These are phyloP conservation scores for Cyclotella cryptica DNA, from an alignment of 108 stramenopile species.

Conservation along the genomic window DNA sequence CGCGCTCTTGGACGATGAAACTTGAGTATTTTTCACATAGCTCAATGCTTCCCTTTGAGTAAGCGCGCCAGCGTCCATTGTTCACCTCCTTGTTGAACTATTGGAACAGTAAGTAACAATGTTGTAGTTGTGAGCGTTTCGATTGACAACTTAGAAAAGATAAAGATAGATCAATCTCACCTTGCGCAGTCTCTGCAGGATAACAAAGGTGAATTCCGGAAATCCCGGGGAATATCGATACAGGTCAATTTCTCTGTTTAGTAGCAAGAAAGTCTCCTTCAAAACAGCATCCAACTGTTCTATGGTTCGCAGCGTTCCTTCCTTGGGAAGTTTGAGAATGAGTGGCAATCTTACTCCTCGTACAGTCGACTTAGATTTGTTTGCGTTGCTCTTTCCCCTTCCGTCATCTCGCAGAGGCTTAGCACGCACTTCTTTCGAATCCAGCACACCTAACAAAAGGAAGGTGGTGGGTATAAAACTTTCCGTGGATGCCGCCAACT, in stretches of 20 bases:
- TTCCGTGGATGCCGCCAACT: slow-evolving; percentile 89
- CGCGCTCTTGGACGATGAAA: slow-evolving; percentile 61
- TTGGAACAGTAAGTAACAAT: neutral
- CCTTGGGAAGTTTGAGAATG: slow-evolving; percentile 78
- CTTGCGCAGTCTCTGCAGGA: slow-evolving; percentile 76
- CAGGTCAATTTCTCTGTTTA: slow-evolving; percentile 87
- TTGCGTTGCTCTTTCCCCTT: slow-evolving; percentile 22
- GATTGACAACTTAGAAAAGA: neutral
- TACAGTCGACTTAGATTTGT: slow-evolving; percentile 40
- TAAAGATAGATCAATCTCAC: slow-evolving; percentile 37
- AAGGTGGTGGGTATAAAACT: slow-evolving; percentile 90
- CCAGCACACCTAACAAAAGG: slow-evolving; percentile 85
- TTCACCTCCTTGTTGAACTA: slow-evolving; percentile 83
- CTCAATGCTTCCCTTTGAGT: slow-evolving; percentile 86
- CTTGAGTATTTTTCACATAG: slow-evolving; percentile 71
- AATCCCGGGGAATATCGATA: slow-evolving; percentile 89
- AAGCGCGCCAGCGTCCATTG: slow-evolving; percentile 81
- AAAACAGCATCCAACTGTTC: slow-evolving; percentile 83
- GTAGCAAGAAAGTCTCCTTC: slow-evolving; percentile 75
- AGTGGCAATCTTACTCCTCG: slow-evolving; percentile 58
- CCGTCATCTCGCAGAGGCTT: slow-evolving; percentile 56
- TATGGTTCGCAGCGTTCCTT: slow-evolving; percentile 76
- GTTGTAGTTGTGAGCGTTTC: neutral
- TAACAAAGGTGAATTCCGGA: slow-evolving; percentile 83
- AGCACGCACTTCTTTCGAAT: slow-evolving; percentile 84